Conservation (phyloP, 1,284 basidiomycete species). For the Tylopilus sp. region DNA sequence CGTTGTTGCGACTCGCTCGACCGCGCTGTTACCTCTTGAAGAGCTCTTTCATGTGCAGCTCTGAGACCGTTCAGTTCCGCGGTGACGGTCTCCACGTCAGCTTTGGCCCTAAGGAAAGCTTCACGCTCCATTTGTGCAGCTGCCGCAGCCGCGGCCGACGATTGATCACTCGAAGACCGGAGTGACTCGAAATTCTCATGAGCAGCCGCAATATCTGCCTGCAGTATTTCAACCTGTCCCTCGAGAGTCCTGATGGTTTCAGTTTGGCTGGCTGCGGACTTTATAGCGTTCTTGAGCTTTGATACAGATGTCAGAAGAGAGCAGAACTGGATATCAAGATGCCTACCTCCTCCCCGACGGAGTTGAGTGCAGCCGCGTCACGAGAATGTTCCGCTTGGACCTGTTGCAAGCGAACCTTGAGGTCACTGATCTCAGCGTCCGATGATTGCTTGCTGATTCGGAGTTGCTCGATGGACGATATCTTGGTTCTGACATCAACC, state of each 20-base stretch:
- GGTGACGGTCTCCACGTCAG: slow-evolving; percentile 54
- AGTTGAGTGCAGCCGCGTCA: slow-evolving; percentile 37
- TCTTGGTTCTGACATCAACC: slow-evolving; percentile 48
- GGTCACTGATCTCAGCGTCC: slow-evolving; percentile 46
- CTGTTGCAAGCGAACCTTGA: slow-evolving; percentile 42
- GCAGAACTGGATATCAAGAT: neutral
- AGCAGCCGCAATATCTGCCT: slow-evolving; percentile 48
- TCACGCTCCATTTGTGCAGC: slow-evolving; percentile 60
- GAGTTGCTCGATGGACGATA: slow-evolving; percentile 42
- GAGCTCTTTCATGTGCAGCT: slow-evolving; percentile 45
- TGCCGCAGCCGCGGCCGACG: slow-evolving; percentile 41
- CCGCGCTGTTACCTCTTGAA: slow-evolving; percentile 46
- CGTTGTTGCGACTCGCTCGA: slow-evolving; percentile 45
- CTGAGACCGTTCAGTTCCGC: slow-evolving; percentile 53
- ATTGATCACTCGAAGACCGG: slow-evolving; percentile 44
- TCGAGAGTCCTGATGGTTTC: slow-evolving; percentile 48
- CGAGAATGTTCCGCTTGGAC: slow-evolving; percentile 41
- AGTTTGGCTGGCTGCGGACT: slow-evolving; percentile 38
- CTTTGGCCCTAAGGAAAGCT: slow-evolving; percentile 60
- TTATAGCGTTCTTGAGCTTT: slow-evolving; percentile 53
- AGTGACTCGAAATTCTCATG: slow-evolving; percentile 52
- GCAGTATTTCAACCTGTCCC: slow-evolving; percentile 48
- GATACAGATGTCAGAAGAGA: slow-evolving; percentile 11
- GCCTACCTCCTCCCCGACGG: slow-evolving; percentile 51
- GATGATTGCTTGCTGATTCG: slow-evolving; percentile 46